Percentiles rank a stretch among this genome's conserved stretches.
Evolutionary conservation across 1,139 yeast species (phyloP).

Genomic region (Lodderomyces oxycetoniae): DNA sequence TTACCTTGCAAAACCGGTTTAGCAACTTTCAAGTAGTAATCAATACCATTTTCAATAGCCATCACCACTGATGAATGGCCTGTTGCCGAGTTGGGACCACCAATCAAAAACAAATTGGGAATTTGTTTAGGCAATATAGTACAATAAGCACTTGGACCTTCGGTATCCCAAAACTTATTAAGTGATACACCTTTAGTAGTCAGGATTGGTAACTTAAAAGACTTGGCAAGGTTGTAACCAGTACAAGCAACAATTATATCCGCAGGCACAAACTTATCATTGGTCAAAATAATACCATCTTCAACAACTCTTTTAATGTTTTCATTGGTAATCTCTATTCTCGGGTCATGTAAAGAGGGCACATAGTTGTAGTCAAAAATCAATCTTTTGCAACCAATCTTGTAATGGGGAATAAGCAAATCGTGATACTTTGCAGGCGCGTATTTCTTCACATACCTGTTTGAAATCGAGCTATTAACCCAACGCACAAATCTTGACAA

Average conservation of each 20-base stretch:
- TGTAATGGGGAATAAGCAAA: constrained; percentile 33
- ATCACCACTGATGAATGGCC: constrained; percentile 43
- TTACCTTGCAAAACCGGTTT: constrained; percentile 28
- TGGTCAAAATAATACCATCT: constrained; percentile 26
- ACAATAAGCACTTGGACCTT: constrained; percentile 35
- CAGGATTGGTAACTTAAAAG: constrained; percentile 20
- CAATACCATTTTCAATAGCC: constrained; percentile 37
- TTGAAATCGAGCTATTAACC: constrained; percentile 18
- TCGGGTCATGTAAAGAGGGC: constrained; percentile 30
- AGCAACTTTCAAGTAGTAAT: constrained; percentile 23
- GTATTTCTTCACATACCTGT: constrained; percentile 25
- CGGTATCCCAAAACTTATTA: constrained; percentile 23
- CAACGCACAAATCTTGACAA: constrained; percentile 26
- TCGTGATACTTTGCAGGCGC: constrained; percentile 36
- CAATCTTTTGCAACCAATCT: constrained; percentile 42
- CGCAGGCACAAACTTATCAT: constrained; percentile 28
- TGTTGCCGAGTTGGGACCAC: constrained; percentile 43
- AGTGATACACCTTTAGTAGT: constrained; percentile 28
- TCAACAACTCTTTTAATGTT: constrained; percentile 26
- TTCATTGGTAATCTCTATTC: constrained; percentile 24
- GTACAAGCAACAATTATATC: constrained; percentile 45
- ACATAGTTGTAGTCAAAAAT: constrained; percentile 37
- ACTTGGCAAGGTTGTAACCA: constrained; percentile 29
- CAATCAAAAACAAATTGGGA: constrained; percentile 36
- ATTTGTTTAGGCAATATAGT: constrained; percentile 30